A percentile compares a stretch with the other conserved stretches of the same genome.
phyloP scores from a whole-genome alignment of 176 grass and related monocot genomes.

The Carex cristatella region DNA sequence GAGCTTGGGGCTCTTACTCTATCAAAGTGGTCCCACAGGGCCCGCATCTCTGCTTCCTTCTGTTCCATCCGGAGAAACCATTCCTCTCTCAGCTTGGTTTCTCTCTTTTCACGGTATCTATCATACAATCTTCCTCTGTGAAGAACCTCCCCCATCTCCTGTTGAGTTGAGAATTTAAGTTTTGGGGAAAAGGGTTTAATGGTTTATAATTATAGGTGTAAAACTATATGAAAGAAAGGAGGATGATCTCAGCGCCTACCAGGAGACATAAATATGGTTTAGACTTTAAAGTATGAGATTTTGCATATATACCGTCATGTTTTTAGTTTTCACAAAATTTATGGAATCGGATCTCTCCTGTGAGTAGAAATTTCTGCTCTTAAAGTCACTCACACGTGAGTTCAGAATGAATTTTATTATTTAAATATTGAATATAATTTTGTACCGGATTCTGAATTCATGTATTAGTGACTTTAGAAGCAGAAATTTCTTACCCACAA shows the following conservation, averaged over 20 bases:
- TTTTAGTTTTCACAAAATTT: background rate
- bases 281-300: background rate
- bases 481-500: too few relatives aligned
- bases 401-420: too few relatives aligned
- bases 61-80: constrained; percentile 4
- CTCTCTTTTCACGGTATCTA: constrained; percentile 30
- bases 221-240: background rate
- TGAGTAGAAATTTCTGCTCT: too few relatives aligned
- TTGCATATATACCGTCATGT: background rate
- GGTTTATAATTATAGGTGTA: background rate
- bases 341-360: too few relatives aligned
- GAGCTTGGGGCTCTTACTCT: background rate
- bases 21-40: constrained; percentile 23
- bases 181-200: background rate
- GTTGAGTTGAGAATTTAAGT: background rate
- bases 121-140: constrained; percentile 37
- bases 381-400: too few relatives aligned
- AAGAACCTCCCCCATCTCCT: background rate
- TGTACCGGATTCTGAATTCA: too few relatives aligned
- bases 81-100: constrained; percentile 35
- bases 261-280: background rate
- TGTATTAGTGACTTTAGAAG: too few relatives aligned
- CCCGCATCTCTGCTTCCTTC: constrained; percentile 18
- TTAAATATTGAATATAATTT: too few relatives aligned
- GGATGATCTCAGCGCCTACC: background rate